Conservation (phyloP, 2,329 filamentous ascomycete species). For the Aspergillus carbonarius region DNA sequence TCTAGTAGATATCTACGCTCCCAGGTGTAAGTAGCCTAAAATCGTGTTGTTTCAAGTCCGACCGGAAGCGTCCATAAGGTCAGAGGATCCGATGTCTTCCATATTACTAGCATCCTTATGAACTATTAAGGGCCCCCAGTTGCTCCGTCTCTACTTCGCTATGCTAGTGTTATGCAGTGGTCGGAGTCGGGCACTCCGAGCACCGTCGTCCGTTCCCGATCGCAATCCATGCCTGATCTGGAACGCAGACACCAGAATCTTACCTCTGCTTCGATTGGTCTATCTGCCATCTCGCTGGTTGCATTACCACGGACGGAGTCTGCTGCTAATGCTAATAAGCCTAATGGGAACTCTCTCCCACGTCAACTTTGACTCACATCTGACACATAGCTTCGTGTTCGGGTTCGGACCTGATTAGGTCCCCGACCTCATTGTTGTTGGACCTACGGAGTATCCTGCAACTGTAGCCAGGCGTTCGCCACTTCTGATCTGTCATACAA, state of each 20-base stretch:
- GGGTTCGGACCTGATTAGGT: not conserved
- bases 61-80: not conserved
- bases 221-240: not conserved
- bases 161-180: not conserved
- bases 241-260: not conserved
- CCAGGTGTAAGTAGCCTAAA: not conserved
- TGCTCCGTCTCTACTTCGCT: not conserved
- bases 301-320: not conserved
- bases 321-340: not conserved
- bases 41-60: not conserved
- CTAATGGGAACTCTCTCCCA: not conserved
- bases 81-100: not conserved
- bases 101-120: too few relatives aligned
- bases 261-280: not conserved
- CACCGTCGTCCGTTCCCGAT: not conserved
- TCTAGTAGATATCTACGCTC: not conserved
- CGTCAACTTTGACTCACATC: not conserved
- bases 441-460: not conserved
- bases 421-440: not conserved
- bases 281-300: not conserved
- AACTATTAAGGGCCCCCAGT: too few relatives aligned
- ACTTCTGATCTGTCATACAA: not conserved
- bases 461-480: not conserved
- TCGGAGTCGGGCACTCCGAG: not conserved
- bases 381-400: not conserved